These are phyloP conservation scores for Fusarium haematococcum DNA, from an alignment of 2,329 filamentous ascomycete species.

Conservation along the genomic window DNA sequence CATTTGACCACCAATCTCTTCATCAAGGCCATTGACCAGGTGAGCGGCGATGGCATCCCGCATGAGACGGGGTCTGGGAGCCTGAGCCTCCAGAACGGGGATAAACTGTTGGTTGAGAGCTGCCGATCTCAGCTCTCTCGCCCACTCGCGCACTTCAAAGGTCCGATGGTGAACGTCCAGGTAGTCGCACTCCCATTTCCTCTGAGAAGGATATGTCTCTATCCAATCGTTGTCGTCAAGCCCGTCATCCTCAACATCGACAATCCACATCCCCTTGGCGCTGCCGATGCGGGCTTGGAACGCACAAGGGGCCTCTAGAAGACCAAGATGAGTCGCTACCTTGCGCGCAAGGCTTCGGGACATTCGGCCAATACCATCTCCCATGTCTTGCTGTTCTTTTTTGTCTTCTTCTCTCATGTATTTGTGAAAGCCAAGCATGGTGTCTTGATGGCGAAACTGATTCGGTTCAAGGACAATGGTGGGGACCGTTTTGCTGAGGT, in stretches of 20 bases:
- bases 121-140: slow-evolving; percentile 55
- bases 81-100: slow-evolving; percentile 72
- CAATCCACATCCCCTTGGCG: slow-evolving; percentile 81
- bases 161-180: slow-evolving; percentile 65
- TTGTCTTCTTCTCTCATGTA: slow-evolving; percentile 71
- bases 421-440: slow-evolving; percentile 37
- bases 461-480: slow-evolving; percentile 57
- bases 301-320: slow-evolving; percentile 68
- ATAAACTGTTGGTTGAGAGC: slow-evolving; percentile 76
- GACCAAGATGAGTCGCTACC: slow-evolving; percentile 63
- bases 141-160: slow-evolving; percentile 69
- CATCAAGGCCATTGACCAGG: slow-evolving; percentile 61
- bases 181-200: slow-evolving; percentile 72
- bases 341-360: slow-evolving; percentile 68
- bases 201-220: slow-evolving; percentile 73
- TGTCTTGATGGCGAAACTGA: slow-evolving; percentile 55
- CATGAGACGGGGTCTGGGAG: slow-evolving; percentile 59
- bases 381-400: slow-evolving; percentile 62
- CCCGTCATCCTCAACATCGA: slow-evolving; percentile 61
- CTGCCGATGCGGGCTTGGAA: slow-evolving; percentile 79
- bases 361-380: slow-evolving; percentile 74
- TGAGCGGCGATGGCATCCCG: slow-evolving; percentile 60
- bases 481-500: slow-evolving; percentile 63
- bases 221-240: slow-evolving; percentile 69
- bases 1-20: slow-evolving; percentile 65